Evolutionary conservation across 2,329 filamentous ascomycete genomes (phyloP), one percentile per base, ranked within the genome.

Genomic region (Aspergillus fumigatiaffinis): DNA sequence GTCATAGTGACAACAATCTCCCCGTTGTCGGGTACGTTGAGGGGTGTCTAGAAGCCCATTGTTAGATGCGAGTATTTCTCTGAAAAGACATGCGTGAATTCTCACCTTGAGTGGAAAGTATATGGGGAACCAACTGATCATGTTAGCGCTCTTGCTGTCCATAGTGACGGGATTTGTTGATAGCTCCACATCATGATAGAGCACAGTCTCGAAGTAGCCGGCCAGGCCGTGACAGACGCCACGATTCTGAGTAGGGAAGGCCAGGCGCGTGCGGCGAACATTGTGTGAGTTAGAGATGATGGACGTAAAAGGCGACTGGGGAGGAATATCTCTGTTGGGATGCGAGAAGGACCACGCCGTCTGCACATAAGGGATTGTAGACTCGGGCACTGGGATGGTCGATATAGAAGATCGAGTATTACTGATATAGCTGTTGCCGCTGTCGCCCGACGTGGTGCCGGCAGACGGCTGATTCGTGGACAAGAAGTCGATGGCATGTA

Each of bases 81-180:
- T 14, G 5, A 35, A 17, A 35, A 38, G 5, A 25, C 23, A 52
- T 72, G 29, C 29, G 26, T 72, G 29, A 21, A 21, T 41, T 21
- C 84, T 69, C 79, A 92, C 92, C 86, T 94, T 96, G 14, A 99
- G 78, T 0, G 95, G 94, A 71, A 99, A 99, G 78, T 93, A 97
- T 29, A 99, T 97, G 1, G 94, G 94, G 73, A 99, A 99, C 94
- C 94, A 99, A 55, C 91, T 96, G 62, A 97, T 96, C 95, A 99
- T 99, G 67, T 95, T 92, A 70, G 89, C 89, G 80, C 92, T 96
- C 84, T 97, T 97, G 56, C 80, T 79, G 55, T 94, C 91, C 76
- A 99, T 97, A 29, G 88, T 90, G 62, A 96, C 89, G 0, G 94
- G 95, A 68, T 96, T 89, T 3, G 90, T 99, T 68, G 91, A 96